A percentile compares a stretch with the other conserved stretches of the same genome.
phyloP scores from a whole-genome alignment of 163 green algal species.

The Scenedesmus sp. region DNA sequence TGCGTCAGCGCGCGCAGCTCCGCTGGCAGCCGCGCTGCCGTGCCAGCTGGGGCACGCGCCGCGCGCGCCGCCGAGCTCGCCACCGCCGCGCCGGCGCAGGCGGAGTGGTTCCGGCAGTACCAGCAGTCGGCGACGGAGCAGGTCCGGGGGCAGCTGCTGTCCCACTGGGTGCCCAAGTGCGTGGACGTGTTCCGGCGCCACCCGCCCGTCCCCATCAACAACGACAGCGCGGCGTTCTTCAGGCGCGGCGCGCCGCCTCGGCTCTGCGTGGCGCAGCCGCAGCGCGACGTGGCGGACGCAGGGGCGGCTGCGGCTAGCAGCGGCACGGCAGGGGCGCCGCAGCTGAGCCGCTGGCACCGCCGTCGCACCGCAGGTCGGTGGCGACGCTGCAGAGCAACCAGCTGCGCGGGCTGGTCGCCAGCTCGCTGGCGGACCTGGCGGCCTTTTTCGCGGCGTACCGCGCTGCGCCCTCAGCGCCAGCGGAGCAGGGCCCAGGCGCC shows the following conservation, averaged over 20 bases:
- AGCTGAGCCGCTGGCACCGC: not conserved
- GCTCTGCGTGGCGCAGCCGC: no score
- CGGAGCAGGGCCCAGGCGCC: conserved; percentile 59
- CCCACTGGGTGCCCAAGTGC: conserved; percentile 71
- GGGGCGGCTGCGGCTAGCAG: no score
- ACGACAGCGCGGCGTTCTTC: conserved; percentile 77
- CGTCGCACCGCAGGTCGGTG: conserved; percentile 39
- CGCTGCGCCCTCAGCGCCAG: no score
- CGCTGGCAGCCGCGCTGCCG: no score
- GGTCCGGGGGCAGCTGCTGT: conserved; percentile 75
- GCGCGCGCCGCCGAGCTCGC: no score
- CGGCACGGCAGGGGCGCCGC: not conserved
- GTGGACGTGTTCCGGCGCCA: conserved; percentile 75
- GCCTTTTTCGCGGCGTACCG: conserved; percentile 59
- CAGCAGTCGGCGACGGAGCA: conserved; percentile 69
- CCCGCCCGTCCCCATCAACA: conserved; percentile 79
- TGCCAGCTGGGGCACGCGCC: no score
- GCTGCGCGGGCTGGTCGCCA: conserved; percentile 66
- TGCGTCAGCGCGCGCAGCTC: no score
- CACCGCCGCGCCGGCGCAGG: no score
- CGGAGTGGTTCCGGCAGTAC: conserved; percentile 63
- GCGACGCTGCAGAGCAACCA: conserved; percentile 70
- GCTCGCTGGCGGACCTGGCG: conserved; percentile 63
- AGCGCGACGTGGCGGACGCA: no score
- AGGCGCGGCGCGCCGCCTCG: conserved; percentile 25